A percentile compares a stretch with the other conserved stretches of the same genome.
Conservation (phyloP, 2,329 filamentous ascomycete genomes). For the Parafenestella ontariensis region DNA sequence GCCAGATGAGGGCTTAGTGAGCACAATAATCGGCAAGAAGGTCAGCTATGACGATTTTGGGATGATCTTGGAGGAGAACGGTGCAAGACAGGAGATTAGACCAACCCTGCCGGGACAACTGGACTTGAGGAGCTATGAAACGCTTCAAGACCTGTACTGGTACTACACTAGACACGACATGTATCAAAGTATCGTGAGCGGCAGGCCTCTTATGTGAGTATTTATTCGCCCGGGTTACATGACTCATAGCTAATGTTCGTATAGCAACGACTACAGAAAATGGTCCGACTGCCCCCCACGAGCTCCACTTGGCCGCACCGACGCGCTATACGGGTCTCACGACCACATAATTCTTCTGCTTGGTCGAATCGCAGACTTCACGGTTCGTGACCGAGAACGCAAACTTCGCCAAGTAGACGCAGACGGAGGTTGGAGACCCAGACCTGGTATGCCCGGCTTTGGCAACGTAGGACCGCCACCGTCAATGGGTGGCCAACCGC, state of each 20-base stretch:
- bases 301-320: slow-evolving; percentile 76
- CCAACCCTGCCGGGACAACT: slow-evolving; percentile 41
- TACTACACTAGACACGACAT: slow-evolving; percentile 96
- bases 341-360: slow-evolving; percentile 87
- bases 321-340: slow-evolving; percentile 85
- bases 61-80: slow-evolving; percentile 52
- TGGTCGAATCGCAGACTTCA: slow-evolving; percentile 79
- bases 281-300: slow-evolving; percentile 91
- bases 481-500: slow-evolving; percentile 21
- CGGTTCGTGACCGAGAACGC: slow-evolving; percentile 75
- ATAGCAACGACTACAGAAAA: slow-evolving; percentile 76
- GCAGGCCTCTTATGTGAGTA: slow-evolving; percentile 82
- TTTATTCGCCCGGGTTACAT: not conserved
- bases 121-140: slow-evolving; percentile 82
- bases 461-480: slow-evolving; percentile 49
- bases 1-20: slow-evolving; percentile 61
- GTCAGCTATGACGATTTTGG: slow-evolving; percentile 67
- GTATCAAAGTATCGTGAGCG: slow-evolving; percentile 88
- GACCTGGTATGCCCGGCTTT: slow-evolving; percentile 55
- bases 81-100: slow-evolving; percentile 39
- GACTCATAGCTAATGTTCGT: slow-evolving; percentile 27
- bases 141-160: slow-evolving; percentile 88
- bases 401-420: slow-evolving; percentile 74
- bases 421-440: slow-evolving; percentile 63
- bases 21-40: slow-evolving; percentile 63